Evolutionary conservation across 345 rosid species (phyloP).

Genomic region (Melaleuca alternifolia): DNA sequence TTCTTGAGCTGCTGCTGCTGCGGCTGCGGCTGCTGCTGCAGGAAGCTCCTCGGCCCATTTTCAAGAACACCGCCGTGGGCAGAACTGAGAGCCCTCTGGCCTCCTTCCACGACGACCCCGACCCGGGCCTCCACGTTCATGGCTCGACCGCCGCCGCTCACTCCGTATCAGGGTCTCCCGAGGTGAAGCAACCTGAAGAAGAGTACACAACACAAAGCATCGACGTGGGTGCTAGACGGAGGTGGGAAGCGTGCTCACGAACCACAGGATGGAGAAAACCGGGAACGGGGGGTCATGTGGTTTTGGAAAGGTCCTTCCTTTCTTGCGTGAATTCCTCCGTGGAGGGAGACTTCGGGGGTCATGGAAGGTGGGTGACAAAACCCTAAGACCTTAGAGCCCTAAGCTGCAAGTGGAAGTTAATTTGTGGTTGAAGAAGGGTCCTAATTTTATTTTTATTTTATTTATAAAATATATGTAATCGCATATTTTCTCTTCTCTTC

Average conservation of each 20-base stretch:
- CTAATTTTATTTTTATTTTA: not conserved
- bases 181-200: not conserved
- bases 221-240: not conserved
- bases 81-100: constrained; percentile 29
- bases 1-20: not conserved
- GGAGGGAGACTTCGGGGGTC: not conserved
- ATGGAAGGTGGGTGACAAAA: not conserved
- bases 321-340: not conserved
- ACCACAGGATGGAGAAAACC: not conserved
- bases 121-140: constrained; percentile 73
- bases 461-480: no score
- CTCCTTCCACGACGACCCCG: constrained; percentile 67
- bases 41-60: constrained; percentile 44
- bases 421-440: not conserved
- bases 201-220: not conserved
- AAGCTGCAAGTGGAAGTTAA: not conserved
- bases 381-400: not conserved
- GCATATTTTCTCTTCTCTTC: no score
- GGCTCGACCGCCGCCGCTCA: not conserved
- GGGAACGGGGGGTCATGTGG: not conserved
- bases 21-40: constrained; percentile 26
- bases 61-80: constrained; percentile 49
- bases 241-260: not conserved
- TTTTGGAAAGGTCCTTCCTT: not conserved
- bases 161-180: not conserved